A percentile compares a stretch with the other conserved stretches of the same genome.
Evolutionary conservation across 768 basidiomycete species (phyloP).

Genomic region (Tubosaeta brunneosetosa): DNA sequence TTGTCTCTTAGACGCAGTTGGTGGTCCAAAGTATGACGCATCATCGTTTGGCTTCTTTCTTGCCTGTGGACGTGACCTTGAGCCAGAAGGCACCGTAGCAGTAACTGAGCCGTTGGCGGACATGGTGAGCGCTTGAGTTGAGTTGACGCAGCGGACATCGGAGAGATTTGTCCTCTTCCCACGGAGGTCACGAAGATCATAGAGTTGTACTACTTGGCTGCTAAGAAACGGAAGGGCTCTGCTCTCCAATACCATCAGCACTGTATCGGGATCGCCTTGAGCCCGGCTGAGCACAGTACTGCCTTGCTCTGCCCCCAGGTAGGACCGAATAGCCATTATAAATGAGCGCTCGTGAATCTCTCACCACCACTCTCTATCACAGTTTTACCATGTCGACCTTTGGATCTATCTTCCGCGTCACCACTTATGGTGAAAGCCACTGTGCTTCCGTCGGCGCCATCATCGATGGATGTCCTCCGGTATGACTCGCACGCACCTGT

Average conservation of each 20-base stretch:
- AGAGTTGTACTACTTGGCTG: too few relatives aligned
- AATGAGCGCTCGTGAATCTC: conserved; percentile 15
- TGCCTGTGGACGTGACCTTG: conserved; percentile 59
- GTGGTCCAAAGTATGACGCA: conserved; percentile 63
- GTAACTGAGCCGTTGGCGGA: conserved; percentile 22
- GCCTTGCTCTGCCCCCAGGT: conserved; percentile 15
- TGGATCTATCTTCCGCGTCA: conserved; percentile 87
- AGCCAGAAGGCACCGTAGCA: conserved; percentile 36
- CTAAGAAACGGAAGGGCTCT: not conserved
- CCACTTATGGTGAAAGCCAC: conserved; percentile 97
- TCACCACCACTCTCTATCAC: conserved; percentile 8
- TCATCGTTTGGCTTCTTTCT: conserved; percentile 64
- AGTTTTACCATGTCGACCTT: conserved; percentile 79
- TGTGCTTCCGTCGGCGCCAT: conserved; percentile 96
- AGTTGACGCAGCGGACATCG: not conserved
- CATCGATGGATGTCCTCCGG: conserved; percentile 95
- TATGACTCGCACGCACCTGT: conserved; percentile 35
- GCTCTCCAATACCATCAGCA: not conserved
- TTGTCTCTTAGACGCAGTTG: conserved; percentile 57
- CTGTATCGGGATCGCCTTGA: conserved; percentile 9
- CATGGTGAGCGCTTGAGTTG: conserved; percentile 14
- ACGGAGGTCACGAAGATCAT: conserved; percentile 11
- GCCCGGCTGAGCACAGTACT: conserved; percentile 18
- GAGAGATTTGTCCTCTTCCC: conserved; percentile 15
- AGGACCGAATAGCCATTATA: conserved; percentile 10